Percentiles rank a stretch among this genome's conserved stretches.
Evolutionary conservation across 192 early-diverging fungal genomes (phyloP).

Genomic region (Gryganskiella cystojenkinii): DNA sequence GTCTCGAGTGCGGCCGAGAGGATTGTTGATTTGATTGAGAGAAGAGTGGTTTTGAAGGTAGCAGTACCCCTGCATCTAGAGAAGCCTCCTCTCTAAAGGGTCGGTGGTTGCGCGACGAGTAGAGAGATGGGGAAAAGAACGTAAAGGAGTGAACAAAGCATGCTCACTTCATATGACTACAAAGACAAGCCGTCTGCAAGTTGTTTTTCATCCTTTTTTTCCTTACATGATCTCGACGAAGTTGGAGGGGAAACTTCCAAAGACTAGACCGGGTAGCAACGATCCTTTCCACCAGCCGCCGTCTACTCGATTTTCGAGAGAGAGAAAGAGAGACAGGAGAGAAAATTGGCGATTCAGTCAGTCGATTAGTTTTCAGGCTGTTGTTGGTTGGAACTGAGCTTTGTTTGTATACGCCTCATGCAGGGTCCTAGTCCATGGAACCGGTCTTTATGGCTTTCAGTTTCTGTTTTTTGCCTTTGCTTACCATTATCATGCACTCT

Average conservation of each 20-base stretch:
- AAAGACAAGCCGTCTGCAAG: no score
- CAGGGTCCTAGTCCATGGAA: background rate
- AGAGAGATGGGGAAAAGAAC: no score
- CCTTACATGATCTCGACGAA: constrained; percentile 43
- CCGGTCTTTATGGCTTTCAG: background rate
- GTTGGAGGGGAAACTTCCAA: constrained; percentile 42
- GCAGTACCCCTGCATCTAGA: background rate
- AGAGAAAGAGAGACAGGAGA: background rate
- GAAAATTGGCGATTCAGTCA: background rate
- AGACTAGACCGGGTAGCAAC: constrained; percentile 13
- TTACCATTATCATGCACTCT: constrained; percentile 50
- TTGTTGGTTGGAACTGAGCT: background rate
- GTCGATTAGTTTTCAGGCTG: no score
- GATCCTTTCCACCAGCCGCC: constrained; percentile 52
- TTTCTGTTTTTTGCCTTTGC: background rate
- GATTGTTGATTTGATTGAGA: background rate
- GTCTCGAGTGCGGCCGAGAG: constrained; percentile 22
- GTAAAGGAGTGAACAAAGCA: no score
- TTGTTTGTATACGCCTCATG: no score
- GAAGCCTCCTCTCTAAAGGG: background rate
- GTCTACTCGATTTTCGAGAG: constrained; percentile 21
- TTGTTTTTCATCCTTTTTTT: no score
- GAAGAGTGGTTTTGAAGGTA: constrained; percentile 3
- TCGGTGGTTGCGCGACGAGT: no score
- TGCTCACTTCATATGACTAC: no score